phyloP scores from a whole-genome alignment of 2,329 filamentous ascomycete species.

The Nothomitra cinnamomea region DNA sequence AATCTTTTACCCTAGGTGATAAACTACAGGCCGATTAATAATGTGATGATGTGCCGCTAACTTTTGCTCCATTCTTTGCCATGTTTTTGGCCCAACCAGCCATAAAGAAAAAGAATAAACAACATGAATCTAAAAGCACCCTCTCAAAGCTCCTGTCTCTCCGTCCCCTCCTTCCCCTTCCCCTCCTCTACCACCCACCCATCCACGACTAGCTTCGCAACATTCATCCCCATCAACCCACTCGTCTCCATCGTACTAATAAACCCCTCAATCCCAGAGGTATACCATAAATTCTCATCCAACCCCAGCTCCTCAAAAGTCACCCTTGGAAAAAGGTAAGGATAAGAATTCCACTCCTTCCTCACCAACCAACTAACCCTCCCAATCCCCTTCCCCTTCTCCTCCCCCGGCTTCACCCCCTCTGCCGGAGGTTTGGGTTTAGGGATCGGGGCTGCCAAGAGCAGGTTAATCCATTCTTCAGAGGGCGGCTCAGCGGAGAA shows the following conservation, averaged over 20 bases:
- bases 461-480: conserved; percentile 27
- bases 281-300: conserved; percentile 36
- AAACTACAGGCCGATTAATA: too few relatives aligned
- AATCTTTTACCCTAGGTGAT: too few relatives aligned
- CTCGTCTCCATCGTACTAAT: conserved; percentile 97
- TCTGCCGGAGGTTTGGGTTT: too few relatives aligned
- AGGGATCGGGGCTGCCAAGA: conserved; percentile 24
- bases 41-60: too few relatives aligned
- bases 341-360: conserved; percentile 71
- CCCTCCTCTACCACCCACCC: conserved; percentile 26
- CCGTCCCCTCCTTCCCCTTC: not conserved
- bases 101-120: too few relatives aligned
- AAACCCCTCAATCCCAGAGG: conserved; percentile 67
- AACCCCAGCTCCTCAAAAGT: conserved; percentile 64
- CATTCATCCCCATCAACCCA: conserved; percentile 76
- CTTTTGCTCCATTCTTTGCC: too few relatives aligned
- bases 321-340: conserved; percentile 64
- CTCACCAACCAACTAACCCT: conserved; percentile 57
- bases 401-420: not conserved
- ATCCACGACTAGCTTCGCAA: conserved; percentile 54
- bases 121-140: too few relatives aligned
- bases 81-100: too few relatives aligned
- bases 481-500: conserved; percentile 39
- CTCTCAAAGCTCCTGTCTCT: too few relatives aligned
- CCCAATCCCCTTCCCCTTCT: not conserved